Conservation (phyloP, 1,139 yeast species). For the Blastobotrys ciferrii region DNA sequence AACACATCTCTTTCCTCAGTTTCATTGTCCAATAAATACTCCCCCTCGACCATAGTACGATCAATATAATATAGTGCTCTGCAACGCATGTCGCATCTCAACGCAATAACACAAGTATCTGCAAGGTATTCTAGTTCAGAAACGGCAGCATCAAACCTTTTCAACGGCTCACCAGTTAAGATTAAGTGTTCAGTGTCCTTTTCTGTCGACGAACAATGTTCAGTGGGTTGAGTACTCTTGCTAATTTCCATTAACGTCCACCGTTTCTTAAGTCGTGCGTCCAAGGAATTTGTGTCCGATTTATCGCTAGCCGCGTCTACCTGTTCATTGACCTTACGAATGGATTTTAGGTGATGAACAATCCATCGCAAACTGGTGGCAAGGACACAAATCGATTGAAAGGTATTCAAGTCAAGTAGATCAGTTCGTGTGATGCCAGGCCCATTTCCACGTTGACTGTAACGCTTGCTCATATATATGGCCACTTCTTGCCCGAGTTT, state of each 20-base stretch:
- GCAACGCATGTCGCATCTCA: slow-evolving; percentile 65
- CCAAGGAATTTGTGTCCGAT: slow-evolving; percentile 17
- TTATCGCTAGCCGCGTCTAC: slow-evolving; percentile 11
- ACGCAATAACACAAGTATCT: slow-evolving; percentile 50
- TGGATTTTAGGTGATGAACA: slow-evolving; percentile 22
- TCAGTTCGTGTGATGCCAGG: slow-evolving; percentile 20
- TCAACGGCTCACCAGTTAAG: slow-evolving; percentile 41
- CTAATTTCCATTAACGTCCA: slow-evolving; percentile 34
- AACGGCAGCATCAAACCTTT: slow-evolving; percentile 50
- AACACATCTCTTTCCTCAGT: slow-evolving; percentile 65
- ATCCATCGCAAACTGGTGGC: slow-evolving; percentile 31
- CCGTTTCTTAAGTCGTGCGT: slow-evolving; percentile 30
- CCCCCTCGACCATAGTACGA: slow-evolving; percentile 41
- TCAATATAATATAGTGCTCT: slow-evolving; percentile 61
- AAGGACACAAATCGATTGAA: slow-evolving; percentile 26
- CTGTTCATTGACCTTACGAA: slow-evolving; percentile 24
- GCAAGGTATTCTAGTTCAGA: slow-evolving; percentile 48
- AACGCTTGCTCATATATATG: slow-evolving; percentile 20
- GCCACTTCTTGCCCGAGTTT: slow-evolving; percentile 21
- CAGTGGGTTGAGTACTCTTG: slow-evolving; percentile 17
- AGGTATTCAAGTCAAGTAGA: slow-evolving; percentile 27
- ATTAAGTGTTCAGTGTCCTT: slow-evolving; percentile 20
- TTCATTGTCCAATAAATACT: slow-evolving; percentile 45
- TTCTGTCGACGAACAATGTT: slow-evolving; percentile 14
- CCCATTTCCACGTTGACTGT: slow-evolving; percentile 15